Base-by-base conservation (phyloP, 2,329 filamentous ascomycete species). In the Stemphylium beticola region DNA sequence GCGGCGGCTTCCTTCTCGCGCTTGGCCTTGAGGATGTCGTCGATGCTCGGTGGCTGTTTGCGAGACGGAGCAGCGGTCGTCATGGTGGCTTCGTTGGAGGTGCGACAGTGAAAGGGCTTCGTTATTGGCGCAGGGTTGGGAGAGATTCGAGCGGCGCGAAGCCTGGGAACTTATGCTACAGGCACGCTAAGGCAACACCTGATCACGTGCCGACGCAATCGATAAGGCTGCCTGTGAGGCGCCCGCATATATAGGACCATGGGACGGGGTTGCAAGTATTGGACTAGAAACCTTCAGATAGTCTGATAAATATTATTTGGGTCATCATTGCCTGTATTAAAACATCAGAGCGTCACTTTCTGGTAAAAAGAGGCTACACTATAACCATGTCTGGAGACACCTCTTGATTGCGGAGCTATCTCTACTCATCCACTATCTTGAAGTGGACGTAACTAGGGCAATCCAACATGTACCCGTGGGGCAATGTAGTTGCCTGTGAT, bases 21-120 rank as follows among this genome's bases (percentile, higher is more conserved):
- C 81, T 96, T 96, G 78, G 93, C 89, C 63, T 87, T 86, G 18
- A 96, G 78, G 4, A 96, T 83, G 66, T 96, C 90, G 75, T 96
- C 92, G 52, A 96, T 88, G 71, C 91, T 93, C 42, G 96, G 79
- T 8, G 90, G 90, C 67, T 68, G 76, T 41, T 72, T 74, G 11
- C 53, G 76, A 14, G 65, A 62, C 24, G 47, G 34, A 38, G 48
- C 40, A 44, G 45, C 22, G 33, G 46, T 39, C 14, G 45, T 39
- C 51, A 54, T 54, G n/a, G 31, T 31, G 10, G 17, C 24, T 39
- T 33, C 15, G n/a, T n/a, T n/a, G 44, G 39, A 36, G 47, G n/a
- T 18, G 18, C 34, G 41, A 36, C 26, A 9, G 26, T 29, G 26
- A 29, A 3, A 8, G 15, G 11, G 26, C 34, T 39, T 40, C 10